A percentile compares a stretch with the other conserved stretches of the same genome.
phyloP scores from a whole-genome alignment of 2,329 filamentous ascomycete species.

The Pseudogymnoascus sp. region DNA sequence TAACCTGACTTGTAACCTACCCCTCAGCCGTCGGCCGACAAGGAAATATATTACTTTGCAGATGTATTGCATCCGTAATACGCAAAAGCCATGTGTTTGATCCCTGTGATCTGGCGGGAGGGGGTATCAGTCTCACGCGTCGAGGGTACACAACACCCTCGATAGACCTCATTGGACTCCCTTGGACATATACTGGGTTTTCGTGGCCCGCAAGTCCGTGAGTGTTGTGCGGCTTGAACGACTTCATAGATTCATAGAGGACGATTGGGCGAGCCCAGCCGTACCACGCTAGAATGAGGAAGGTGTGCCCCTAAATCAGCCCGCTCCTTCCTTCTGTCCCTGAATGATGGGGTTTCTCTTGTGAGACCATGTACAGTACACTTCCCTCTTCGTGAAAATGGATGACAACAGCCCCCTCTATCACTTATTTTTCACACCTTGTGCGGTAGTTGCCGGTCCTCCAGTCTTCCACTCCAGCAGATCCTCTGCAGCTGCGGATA shows the following conservation, averaged over 20 bases:
- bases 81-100: constrained; percentile 3
- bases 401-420: background rate
- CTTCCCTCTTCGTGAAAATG: background rate
- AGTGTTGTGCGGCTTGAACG: background rate
- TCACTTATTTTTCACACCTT: background rate
- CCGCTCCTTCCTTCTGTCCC: background rate
- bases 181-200: background rate
- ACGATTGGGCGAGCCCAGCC: background rate
- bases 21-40: background rate
- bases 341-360: background rate
- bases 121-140: background rate
- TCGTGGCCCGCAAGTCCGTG: background rate
- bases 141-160: background rate
- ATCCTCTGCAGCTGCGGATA: background rate
- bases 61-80: background rate
- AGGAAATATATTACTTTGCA: background rate
- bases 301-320: background rate
- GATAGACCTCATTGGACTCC: background rate
- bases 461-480: background rate
- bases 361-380: background rate
- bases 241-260: background rate
- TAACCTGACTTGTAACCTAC: background rate
- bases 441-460: background rate
- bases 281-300: background rate
- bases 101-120: constrained; percentile 4